Evolutionary conservation across 805 yeast genomes (phyloP).

Genomic region (Spathaspora girioi): DNA sequence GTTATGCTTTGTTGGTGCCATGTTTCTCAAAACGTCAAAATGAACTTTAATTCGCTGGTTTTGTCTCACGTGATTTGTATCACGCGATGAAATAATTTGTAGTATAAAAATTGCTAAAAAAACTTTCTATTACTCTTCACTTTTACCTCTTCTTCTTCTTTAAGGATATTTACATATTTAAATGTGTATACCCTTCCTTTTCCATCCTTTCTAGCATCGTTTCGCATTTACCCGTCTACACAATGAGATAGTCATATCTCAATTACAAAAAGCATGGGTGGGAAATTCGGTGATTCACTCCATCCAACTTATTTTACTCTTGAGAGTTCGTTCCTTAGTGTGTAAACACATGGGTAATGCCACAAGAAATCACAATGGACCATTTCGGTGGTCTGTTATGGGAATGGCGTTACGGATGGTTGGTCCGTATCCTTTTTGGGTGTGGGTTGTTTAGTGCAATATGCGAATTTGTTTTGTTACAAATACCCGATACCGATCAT

Average conservation of each 20-base stretch:
- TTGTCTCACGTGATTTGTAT: not conserved
- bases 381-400: constrained; percentile 27
- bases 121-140: not conserved
- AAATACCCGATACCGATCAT: constrained; percentile 64
- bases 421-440: constrained; percentile 35
- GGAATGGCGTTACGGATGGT: constrained; percentile 56
- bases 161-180: not conserved
- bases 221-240: constrained; percentile 46
- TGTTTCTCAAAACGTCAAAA: not conserved
- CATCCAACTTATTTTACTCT: constrained; percentile 43
- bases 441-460: constrained; percentile 57
- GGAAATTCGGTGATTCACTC: constrained; percentile 65
- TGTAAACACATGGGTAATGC: constrained; percentile 55
- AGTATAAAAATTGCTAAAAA: not conserved
- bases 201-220: constrained; percentile 39
- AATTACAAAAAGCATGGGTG: constrained; percentile 37
- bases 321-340: constrained; percentile 50
- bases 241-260: constrained; percentile 15
- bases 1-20: not conserved
- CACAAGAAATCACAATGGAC: constrained; percentile 45
- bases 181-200: constrained; percentile 8
- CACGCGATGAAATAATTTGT: not conserved
- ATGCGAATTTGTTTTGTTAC: constrained; percentile 40
- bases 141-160: not conserved
- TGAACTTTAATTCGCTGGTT: not conserved